phyloP scores from a whole-genome alignment of 2,329 filamentous ascomycete genomes.

The Pseudogymnoascus sp. region DNA sequence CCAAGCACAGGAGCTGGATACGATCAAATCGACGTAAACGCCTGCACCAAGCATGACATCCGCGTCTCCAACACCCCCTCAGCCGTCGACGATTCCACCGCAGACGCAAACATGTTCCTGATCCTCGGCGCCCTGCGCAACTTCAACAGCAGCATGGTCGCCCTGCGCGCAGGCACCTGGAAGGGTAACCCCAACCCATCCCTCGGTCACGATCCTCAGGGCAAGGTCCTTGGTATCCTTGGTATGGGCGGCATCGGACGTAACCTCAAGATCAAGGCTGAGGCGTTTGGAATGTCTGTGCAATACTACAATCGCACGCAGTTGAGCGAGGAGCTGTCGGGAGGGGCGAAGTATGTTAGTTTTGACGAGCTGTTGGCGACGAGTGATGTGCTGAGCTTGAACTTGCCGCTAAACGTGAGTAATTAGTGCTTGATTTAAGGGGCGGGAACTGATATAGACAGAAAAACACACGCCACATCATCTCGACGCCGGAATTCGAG shows the following conservation, averaged over 20 bases:
- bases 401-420: conserved; percentile 71
- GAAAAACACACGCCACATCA: conserved; percentile 63
- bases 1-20: conserved; percentile 62
- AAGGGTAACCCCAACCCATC: conserved; percentile 47
- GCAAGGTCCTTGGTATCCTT: conserved; percentile 69
- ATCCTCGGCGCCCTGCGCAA: conserved; percentile 72
- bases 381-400: conserved; percentile 72
- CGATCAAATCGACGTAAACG: conserved; percentile 67
- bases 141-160: conserved; percentile 56
- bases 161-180: conserved; percentile 60
- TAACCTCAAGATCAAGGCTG: conserved; percentile 65
- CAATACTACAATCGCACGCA: conserved; percentile 65
- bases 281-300: conserved; percentile 66
- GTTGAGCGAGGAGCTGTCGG: conserved; percentile 45
- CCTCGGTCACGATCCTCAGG: conserved; percentile 67
- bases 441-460: conserved; percentile 18
- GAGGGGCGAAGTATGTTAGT: conserved; percentile 55
- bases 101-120: conserved; percentile 72
- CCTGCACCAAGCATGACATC: conserved; percentile 58
- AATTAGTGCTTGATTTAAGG: background rate
- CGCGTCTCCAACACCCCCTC: conserved; percentile 74
- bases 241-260: conserved; percentile 82
- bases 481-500: conserved; percentile 59
- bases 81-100: conserved; percentile 74
- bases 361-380: conserved; percentile 63